These are phyloP conservation scores for Leccinum obscurum DNA, from an alignment of 768 basidiomycete genomes.

Conservation along the genomic window DNA sequence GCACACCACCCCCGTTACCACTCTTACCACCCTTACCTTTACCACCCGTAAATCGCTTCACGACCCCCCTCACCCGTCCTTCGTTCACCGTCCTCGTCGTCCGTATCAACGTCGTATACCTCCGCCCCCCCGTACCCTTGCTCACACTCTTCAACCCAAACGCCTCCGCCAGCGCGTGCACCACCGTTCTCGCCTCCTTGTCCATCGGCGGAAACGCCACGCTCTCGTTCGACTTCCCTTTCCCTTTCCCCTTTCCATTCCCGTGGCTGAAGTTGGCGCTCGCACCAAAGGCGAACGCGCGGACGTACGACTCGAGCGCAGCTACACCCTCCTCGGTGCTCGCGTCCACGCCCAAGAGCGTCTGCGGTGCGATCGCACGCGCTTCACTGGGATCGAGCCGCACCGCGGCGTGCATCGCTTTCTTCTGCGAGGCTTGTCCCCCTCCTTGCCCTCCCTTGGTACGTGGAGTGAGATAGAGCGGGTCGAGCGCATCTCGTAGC, in stretches of 20 bases:
- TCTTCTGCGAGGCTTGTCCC: conserved; percentile 22
- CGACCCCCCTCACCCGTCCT: conserved; percentile 50
- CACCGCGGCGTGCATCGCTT: conserved; percentile 62
- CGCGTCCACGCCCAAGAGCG: conserved; percentile 60
- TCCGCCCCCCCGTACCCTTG: conserved; percentile 61
- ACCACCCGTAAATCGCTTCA: conserved; percentile 33
- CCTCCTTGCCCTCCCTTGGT: neutral
- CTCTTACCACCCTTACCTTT: neutral
- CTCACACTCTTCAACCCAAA: conserved; percentile 81
- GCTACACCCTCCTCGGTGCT: neutral
- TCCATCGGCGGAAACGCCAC: conserved; percentile 80
- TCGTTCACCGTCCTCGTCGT: conserved; percentile 66
- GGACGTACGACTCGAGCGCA: conserved; percentile 69
- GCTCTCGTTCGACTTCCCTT: conserved; percentile 42
- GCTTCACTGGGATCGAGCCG: conserved; percentile 43
- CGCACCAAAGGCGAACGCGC: conserved; percentile 54
- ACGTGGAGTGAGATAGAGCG: conserved; percentile 39
- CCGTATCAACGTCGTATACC: conserved; percentile 80
- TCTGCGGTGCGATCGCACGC: conserved; percentile 38
- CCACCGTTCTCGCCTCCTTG: conserved; percentile 64
- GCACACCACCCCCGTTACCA: conserved; percentile 28
- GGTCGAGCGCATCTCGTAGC: conserved; percentile 60
- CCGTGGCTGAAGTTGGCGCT: neutral
- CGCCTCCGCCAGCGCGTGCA: conserved; percentile 79
- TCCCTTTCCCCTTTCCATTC: conserved; percentile 54